Conservation (phyloP, 345 rosid genomes). For the Ailanthus altissimus region DNA sequence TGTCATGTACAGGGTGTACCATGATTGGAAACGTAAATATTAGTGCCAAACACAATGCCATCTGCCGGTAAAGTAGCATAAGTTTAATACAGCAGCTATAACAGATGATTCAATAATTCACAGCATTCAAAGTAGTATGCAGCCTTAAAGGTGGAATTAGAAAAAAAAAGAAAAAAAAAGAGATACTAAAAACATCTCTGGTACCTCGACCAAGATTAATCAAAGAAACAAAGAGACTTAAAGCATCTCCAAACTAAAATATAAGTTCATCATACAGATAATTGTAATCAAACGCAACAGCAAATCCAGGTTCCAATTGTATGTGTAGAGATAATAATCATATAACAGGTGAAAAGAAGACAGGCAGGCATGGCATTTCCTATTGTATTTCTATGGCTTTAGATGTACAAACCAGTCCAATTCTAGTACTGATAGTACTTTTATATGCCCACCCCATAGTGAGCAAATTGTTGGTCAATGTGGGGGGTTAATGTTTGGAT, state of each 20-base stretch:
- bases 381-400: background rate
- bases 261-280: slow-evolving; percentile 9
- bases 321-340: slow-evolving; percentile 14
- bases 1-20: slow-evolving; percentile 86
- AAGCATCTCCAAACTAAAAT: background rate
- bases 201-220: background rate
- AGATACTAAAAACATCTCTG: no score
- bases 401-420: background rate
- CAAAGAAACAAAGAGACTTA: background rate
- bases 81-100: slow-evolving; percentile 10
- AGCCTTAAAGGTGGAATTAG: background rate
- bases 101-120: background rate
- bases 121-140: background rate
- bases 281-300: slow-evolving; percentile 13
- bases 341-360: slow-evolving; percentile 23
- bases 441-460: background rate
- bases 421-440: background rate
- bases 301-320: slow-evolving; percentile 10
- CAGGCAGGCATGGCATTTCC: slow-evolving; percentile 18
- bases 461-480: background rate
- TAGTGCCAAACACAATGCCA: slow-evolving; percentile 84
- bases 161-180: background rate
- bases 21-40: slow-evolving; percentile 84
- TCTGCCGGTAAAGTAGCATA: slow-evolving; percentile 41
- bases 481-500: background rate